Percentiles rank a stretch among this genome's conserved stretches.
These are phyloP conservation scores for Rhododendron ovatum DNA, from an alignment of 148 eudicot species.

Conservation along the genomic window DNA sequence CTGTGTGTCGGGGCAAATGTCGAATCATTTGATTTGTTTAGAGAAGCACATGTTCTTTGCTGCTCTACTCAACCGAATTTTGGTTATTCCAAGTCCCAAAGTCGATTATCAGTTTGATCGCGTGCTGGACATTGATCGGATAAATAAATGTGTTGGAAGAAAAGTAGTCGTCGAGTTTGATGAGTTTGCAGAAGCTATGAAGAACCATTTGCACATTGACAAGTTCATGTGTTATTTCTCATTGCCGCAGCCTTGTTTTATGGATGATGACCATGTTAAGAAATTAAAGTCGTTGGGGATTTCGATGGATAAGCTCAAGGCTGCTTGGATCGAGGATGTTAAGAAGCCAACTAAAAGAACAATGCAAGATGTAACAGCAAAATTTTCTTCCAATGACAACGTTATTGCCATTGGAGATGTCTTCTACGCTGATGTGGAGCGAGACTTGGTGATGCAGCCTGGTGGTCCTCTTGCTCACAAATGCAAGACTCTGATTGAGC, in stretches of 20 bases:
- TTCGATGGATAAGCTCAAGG: slow-evolving; percentile 62
- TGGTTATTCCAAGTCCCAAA: slow-evolving; percentile 80
- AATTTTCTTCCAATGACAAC: slow-evolving; percentile 68
- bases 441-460: slow-evolving; percentile 90
- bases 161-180: slow-evolving; percentile 80
- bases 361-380: slow-evolving; percentile 49
- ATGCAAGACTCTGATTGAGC: slow-evolving; percentile 85
- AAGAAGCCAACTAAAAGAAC: slow-evolving; percentile 68
- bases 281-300: slow-evolving; percentile 78
- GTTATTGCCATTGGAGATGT: slow-evolving; percentile 96
- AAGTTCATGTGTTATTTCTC: slow-evolving; percentile 87
- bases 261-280: slow-evolving; percentile 85
- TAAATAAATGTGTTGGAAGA: slow-evolving; percentile 78
- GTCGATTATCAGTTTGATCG: slow-evolving; percentile 68
- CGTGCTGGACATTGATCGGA: slow-evolving; percentile 82
- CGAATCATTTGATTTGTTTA: slow-evolving; percentile 88
- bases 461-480: slow-evolving; percentile 95
- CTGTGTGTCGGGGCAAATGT: slow-evolving; percentile 91
- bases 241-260: slow-evolving; percentile 53
- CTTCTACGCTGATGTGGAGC: slow-evolving; percentile 85
- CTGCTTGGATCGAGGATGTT: slow-evolving; percentile 85
- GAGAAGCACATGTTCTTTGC: slow-evolving; percentile 99
- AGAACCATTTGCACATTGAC: slow-evolving; percentile 62
- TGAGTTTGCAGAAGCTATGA: slow-evolving; percentile 63
- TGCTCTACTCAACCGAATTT: slow-evolving; percentile 63